Evolutionary conservation across 2,329 filamentous ascomycete species (phyloP).

Genomic region (Talaromyces sp.): DNA sequence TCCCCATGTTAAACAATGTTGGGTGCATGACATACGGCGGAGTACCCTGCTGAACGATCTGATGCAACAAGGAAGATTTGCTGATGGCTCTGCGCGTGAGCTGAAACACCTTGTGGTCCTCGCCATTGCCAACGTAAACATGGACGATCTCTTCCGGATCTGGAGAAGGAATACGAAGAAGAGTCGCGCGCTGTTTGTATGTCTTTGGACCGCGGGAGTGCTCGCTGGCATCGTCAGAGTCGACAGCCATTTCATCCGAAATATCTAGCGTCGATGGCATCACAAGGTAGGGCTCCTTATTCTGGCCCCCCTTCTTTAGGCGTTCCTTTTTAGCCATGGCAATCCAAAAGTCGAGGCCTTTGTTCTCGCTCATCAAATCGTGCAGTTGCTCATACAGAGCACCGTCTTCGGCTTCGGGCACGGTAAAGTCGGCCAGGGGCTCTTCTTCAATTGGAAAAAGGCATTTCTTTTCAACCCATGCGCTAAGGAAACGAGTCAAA

Average conservation of each 20-base stretch:
- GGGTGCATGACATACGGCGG: constrained; percentile 4
- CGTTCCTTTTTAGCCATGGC: constrained; percentile 4
- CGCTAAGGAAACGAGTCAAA: background rate
- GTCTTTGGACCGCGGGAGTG: background rate
- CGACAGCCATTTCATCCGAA: background rate
- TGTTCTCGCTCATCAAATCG: background rate
- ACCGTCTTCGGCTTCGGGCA: background rate
- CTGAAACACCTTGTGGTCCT: background rate
- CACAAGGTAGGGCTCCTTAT: constrained; percentile 4
- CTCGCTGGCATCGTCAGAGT: background rate
- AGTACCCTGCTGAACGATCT: background rate
- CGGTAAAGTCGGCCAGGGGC: background rate
- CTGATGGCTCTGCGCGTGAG: background rate
- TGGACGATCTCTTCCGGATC: background rate
- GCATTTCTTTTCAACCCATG: constrained; percentile 10
- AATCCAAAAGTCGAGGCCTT: constrained; percentile 8
- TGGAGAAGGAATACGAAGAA: background rate
- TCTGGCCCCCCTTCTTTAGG: background rate
- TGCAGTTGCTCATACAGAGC: background rate
- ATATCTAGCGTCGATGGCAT: background rate
- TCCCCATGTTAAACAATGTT: background rate
- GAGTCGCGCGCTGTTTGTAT: background rate
- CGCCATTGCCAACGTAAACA: constrained; percentile 5
- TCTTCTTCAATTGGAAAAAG: constrained; percentile 5
- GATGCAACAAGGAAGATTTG: constrained; percentile 4